Percentiles rank a stretch among this genome's conserved stretches.
These are phyloP conservation scores for Rhizomucor pusillus DNA, from an alignment of 371 early-diverging fungal genomes.

Conservation along the genomic window DNA sequence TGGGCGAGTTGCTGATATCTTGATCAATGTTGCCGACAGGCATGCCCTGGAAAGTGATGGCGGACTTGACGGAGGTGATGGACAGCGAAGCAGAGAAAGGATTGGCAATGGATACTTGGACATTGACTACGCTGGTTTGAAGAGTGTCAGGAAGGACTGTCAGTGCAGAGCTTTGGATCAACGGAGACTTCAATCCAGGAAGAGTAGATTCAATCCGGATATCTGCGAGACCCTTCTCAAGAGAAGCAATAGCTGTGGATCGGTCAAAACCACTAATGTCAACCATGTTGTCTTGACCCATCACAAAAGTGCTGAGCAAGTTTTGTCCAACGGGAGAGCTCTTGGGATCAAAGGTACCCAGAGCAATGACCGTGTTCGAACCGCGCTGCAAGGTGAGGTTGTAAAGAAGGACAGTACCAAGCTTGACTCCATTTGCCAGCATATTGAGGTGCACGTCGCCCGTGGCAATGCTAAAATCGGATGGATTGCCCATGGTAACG, in stretches of 20 bases:
- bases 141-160: constrained; percentile 44
- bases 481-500: constrained; percentile 60
- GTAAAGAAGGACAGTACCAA: constrained; percentile 51
- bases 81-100: constrained; percentile 54
- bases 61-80: constrained; percentile 48
- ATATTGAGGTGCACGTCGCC: constrained; percentile 52
- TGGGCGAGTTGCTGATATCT: constrained; percentile 44
- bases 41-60: constrained; percentile 47
- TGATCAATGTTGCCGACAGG: constrained; percentile 53
- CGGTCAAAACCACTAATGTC: constrained; percentile 43
- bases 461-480: constrained; percentile 52
- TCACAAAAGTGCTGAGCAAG: constrained; percentile 50
- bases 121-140: constrained; percentile 43
- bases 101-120: constrained; percentile 53
- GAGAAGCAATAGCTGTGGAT: constrained; percentile 48
- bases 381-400: constrained; percentile 50
- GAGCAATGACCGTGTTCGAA: constrained; percentile 40
- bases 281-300: constrained; percentile 51
- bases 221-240: constrained; percentile 40
- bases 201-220: constrained; percentile 46
- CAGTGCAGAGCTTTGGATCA: constrained; percentile 47
- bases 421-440: constrained; percentile 30
- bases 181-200: constrained; percentile 50
- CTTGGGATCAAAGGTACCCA: constrained; percentile 51
- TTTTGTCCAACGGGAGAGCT: constrained; percentile 47